Conservation (phyloP, 257 asterid species). For the Apocynum venetum region DNA sequence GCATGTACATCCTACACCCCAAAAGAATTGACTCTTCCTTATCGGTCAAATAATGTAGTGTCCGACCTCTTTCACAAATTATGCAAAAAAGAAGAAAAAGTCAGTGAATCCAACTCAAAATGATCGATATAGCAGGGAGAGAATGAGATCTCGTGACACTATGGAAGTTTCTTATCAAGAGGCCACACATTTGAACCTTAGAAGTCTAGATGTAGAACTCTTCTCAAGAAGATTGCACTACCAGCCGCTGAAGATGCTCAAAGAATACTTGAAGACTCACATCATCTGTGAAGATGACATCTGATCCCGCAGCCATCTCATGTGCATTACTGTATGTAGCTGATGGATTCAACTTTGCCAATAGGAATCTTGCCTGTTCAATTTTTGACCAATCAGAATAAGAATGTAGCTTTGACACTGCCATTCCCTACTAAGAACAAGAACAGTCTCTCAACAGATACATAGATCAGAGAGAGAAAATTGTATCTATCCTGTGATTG, state of each 20-base stretch:
- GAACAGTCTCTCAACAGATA: too few relatives aligned
- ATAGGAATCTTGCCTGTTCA: constrained; percentile 86
- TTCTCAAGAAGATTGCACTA: constrained; percentile 80
- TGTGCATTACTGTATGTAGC: constrained; percentile 83
- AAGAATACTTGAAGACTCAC: constrained; percentile 87
- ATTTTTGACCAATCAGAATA: constrained; percentile 12
- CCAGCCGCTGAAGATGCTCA: constrained; percentile 94
- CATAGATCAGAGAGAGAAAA: not conserved
- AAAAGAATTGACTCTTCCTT: constrained; percentile 19
- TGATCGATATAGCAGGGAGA: constrained; percentile 10
- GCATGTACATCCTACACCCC: constrained; percentile 12
- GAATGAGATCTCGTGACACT: constrained; percentile 3
- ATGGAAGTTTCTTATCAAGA: constrained; percentile 10
- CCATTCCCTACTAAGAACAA: not conserved
- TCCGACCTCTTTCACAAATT: constrained; percentile 16
- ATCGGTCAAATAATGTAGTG: constrained; percentile 14
- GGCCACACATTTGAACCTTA: not conserved
- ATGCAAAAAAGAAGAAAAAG: constrained; percentile 6
- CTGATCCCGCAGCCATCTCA: constrained; percentile 83
- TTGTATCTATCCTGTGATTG: not conserved
- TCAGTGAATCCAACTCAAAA: constrained; percentile 1
- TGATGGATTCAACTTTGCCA: constrained; percentile 97
- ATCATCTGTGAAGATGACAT: constrained; percentile 90
- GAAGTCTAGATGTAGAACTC: not conserved
- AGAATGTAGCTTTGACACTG: not conserved